A percentile compares a stretch with the other conserved stretches of the same genome.
These are phyloP conservation scores for Candida sp. DNA, from an alignment of 1,139 yeast genomes.

Conservation along the genomic window DNA sequence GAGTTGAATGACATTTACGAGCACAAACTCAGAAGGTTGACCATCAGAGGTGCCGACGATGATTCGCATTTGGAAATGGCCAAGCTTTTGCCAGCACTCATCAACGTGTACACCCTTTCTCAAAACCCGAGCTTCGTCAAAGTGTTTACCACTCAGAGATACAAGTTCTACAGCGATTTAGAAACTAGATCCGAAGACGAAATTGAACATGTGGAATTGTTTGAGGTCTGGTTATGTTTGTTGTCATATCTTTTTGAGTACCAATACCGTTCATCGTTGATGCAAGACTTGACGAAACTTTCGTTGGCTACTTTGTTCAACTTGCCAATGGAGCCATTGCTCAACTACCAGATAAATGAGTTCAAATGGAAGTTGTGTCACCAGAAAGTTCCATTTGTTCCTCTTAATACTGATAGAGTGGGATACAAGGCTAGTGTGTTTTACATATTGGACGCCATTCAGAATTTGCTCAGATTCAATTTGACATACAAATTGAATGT, in stretches of 20 bases:
- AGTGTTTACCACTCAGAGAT: constrained; percentile 21
- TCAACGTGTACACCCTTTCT: constrained; percentile 9
- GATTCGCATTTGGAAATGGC: constrained; percentile 18
- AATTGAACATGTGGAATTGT: constrained; percentile 23
- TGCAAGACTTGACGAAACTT: constrained; percentile 26
- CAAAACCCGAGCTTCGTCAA: constrained; percentile 25
- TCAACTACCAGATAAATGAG: constrained; percentile 34
- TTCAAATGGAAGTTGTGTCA: constrained; percentile 47
- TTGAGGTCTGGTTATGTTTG: constrained; percentile 41
- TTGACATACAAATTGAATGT: constrained; percentile 38
- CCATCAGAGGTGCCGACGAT: constrained; percentile 10
- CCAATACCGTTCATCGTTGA: constrained; percentile 31
- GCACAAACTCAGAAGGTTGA: constrained; percentile 13
- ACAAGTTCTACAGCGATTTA: constrained; percentile 16
- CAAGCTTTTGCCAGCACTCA: constrained; percentile 26
- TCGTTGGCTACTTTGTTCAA: constrained; percentile 26
- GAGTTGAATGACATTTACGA: constrained; percentile 24
- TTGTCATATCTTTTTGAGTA: constrained; percentile 41
- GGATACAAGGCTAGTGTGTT: constrained; percentile 35
- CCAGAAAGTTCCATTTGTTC: constrained; percentile 40
- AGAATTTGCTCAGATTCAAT: constrained; percentile 42
- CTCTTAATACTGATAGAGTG: constrained; percentile 24
- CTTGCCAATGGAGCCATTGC: constrained; percentile 21
- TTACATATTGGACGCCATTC: constrained; percentile 43
- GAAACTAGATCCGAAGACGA: constrained; percentile 20